phyloP scores from a whole-genome alignment of 1,284 basidiomycete species.

The Pyrrhoderma noxium region DNA sequence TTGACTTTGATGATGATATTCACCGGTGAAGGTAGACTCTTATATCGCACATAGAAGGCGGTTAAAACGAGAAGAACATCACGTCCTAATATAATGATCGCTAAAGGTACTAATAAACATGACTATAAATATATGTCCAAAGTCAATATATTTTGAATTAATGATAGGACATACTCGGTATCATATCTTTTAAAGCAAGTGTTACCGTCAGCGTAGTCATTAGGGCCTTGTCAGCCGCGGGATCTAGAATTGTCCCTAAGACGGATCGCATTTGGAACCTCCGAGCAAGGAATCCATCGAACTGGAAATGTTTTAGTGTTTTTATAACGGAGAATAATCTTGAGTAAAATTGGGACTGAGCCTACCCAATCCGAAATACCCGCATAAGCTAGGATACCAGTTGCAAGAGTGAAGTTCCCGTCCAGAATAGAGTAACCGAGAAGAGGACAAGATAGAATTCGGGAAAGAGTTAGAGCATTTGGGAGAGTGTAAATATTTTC shows the following conservation, averaged over 20 bases:
- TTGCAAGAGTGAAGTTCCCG: conserved; percentile 74
- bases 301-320: too few relatives aligned
- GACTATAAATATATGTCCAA: background rate
- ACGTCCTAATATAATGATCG: conserved; percentile 81
- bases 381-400: conserved; percentile 79
- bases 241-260: conserved; percentile 91
- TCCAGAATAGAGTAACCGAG: conserved; percentile 91
- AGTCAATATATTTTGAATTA: background rate
- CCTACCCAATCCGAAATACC: conserved; percentile 83
- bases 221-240: conserved; percentile 93
- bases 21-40: conserved; percentile 82
- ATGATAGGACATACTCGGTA: conserved; percentile 55
- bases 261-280: conserved; percentile 82
- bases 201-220: conserved; percentile 94
- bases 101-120: conserved; percentile 62
- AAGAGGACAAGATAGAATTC: conserved; percentile 83
- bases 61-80: conserved; percentile 84
- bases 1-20: conserved; percentile 24
- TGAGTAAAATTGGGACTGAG: background rate
- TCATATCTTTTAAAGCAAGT: conserved; percentile 72
- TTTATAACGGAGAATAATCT: too few relatives aligned
- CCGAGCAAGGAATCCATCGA: conserved; percentile 88
- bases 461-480: conserved; percentile 82
- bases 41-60: conserved; percentile 93
- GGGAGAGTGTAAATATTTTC: conserved; percentile 97